These are phyloP conservation scores for Cyclospora cayetanensis DNA, from an alignment of 169 alveolate genomes.

Conservation along the genomic window DNA sequence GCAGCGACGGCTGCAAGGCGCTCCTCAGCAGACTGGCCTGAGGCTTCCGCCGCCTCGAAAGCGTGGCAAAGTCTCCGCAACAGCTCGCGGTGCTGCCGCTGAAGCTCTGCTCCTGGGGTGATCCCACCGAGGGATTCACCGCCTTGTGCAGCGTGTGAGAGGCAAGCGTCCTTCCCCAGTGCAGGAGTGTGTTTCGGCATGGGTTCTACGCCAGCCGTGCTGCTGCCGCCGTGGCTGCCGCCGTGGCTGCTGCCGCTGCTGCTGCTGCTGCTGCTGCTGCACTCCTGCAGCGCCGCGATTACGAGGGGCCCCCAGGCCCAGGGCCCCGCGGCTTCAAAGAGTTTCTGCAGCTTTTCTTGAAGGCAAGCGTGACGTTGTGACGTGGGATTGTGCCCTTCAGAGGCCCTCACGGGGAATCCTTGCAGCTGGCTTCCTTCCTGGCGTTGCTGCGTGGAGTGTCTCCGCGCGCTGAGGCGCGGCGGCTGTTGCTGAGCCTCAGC, in stretches of 20 bases:
- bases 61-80: background rate
- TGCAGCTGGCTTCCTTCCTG: too few species aligned
- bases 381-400: too few species aligned
- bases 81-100: background rate
- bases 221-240: background rate
- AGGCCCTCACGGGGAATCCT: too few species aligned
- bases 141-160: background rate
- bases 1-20: background rate
- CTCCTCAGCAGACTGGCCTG: background rate
- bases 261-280: background rate
- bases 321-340: background rate
- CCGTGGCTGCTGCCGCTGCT: background rate
- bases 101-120: background rate
- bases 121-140: background rate
- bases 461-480: too few species aligned
- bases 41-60: background rate
- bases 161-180: too few species aligned
- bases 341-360: background rate
- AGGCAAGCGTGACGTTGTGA: background rate
- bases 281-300: background rate
- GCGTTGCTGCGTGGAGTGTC: too few species aligned
- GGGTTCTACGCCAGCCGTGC: too few species aligned
- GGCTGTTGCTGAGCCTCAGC: too few species aligned
- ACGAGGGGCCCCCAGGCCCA: background rate
- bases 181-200: too few species aligned